Base-by-base conservation (phyloP, 306 rosid genomes). In the Prunus persica region DNA sequence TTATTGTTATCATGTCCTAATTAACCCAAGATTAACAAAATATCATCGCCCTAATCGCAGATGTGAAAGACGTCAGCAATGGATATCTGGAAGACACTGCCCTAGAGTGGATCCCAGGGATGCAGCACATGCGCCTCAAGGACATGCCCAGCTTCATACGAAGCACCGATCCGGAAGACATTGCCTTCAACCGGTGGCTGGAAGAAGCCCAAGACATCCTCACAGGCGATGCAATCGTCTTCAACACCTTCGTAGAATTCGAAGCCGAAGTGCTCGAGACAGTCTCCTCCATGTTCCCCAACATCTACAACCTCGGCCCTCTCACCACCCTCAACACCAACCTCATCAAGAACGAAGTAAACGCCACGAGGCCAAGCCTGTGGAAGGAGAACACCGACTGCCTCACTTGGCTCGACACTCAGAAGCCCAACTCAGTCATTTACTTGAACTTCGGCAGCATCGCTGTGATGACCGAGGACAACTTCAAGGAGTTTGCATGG, bases 141-240 rank as follows among this genome's bases (percentile, higher is more conserved):
- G 79, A 66, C 72, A 76, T 76, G 79, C 79, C 79, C 10, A 76
- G 28, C 79, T 76, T 76, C 45, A 47, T 66, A 18, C 18, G 79
- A 18, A 52, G 65, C 56, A 76, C 73, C 32, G 45, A 76, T 19
- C 73, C 66, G 0, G 45, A 76, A 5, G 79, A 76, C 65, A 76
- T 76, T 2, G 73, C 79, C 66, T 76, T 76, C 66, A 76, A 76
- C 73, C 62, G 79, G 28, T 76, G 79, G 66, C 66, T 76, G 7
- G 66, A 76, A 76, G 79, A 76, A 45, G 79, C 20, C 10, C 73
- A 52, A 15, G 79, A 65, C 47, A 52, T 20, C 50, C 56, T 76
- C 54, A 76, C 41, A 20, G 20, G 73, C 73, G 79, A 76, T 5
- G 79, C 45, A 43, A 76, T 76, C 11, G 24, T 76, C 43, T 65